Evolutionary conservation across 192 early-diverging fungal species (phyloP).

Genomic region (Linnemannia exigua): DNA sequence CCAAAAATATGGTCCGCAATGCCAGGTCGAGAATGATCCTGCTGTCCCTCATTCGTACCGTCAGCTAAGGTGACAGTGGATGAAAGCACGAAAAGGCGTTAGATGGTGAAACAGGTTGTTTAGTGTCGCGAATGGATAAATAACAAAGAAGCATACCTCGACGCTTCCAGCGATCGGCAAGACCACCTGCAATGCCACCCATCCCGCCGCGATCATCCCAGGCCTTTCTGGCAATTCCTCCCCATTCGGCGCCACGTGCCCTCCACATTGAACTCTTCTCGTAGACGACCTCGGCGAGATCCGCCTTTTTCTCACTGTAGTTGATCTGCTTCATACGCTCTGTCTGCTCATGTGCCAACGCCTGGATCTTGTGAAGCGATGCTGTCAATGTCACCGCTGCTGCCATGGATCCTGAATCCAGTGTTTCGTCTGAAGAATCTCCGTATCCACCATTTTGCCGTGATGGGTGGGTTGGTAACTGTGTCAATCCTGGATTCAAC

Average conservation of each 20-base stretch:
- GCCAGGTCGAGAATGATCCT: slow-evolving; percentile 22
- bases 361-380: slow-evolving; percentile 54
- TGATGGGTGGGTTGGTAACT: slow-evolving; percentile 23
- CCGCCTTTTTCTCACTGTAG: slow-evolving; percentile 45
- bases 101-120: not conserved
- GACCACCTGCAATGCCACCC: slow-evolving; percentile 48
- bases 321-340: slow-evolving; percentile 53
- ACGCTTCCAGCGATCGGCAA: slow-evolving; percentile 51
- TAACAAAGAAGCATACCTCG: slow-evolving; percentile 23
- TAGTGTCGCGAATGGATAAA: not conserved
- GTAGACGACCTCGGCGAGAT: slow-evolving; percentile 44
- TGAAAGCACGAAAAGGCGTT: not conserved
- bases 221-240: slow-evolving; percentile 50
- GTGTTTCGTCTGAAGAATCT: not conserved
- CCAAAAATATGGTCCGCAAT: slow-evolving; percentile 37
- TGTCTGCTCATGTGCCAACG: slow-evolving; percentile 39
- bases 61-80: slow-evolving; percentile 9
- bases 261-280: slow-evolving; percentile 53
- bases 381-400: slow-evolving; percentile 23
- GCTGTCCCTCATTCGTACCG: slow-evolving; percentile 14
- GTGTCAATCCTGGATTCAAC: not conserved
- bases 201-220: slow-evolving; percentile 57
- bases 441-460: slow-evolving; percentile 6
- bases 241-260: slow-evolving; percentile 49
- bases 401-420: not conserved